Evolutionary conservation across 441 rosid genomes (phyloP).

Genomic region (Croton laevigatus): DNA sequence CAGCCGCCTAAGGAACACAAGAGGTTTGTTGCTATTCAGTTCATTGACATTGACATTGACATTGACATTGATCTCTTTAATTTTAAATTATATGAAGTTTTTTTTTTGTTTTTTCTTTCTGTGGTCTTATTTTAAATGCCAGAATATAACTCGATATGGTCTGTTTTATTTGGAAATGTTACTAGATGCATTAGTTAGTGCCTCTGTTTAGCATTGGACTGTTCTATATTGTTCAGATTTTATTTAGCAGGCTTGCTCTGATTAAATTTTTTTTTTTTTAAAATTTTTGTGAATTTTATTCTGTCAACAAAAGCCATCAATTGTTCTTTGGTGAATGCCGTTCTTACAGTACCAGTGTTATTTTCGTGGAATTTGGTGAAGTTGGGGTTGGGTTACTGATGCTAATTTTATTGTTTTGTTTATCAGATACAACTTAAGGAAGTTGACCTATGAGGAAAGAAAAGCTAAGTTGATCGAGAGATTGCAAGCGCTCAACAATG

Average conservation of each 20-base stretch:
- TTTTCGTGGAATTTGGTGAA: background rate
- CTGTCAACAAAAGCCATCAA: background rate
- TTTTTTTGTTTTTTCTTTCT: background rate
- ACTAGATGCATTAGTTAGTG: background rate
- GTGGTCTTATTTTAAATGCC: background rate
- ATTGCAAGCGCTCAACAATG: slow-evolving; percentile 54
- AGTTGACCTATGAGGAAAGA: slow-evolving; percentile 76
- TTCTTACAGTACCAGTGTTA: background rate
- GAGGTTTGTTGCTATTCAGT: slow-evolving; percentile 43
- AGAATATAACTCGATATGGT: background rate
- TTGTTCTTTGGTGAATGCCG: background rate
- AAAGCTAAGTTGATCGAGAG: slow-evolving; percentile 70
- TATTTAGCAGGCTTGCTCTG: background rate
- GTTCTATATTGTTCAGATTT: background rate
- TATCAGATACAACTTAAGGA: slow-evolving; percentile 63
- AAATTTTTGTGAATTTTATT: background rate
- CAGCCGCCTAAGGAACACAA: slow-evolving; percentile 63
- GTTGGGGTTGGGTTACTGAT: background rate
- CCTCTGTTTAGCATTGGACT: background rate
- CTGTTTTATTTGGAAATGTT: background rate
- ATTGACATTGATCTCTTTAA: no score
- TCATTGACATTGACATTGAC: no score
- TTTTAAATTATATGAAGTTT: background rate
- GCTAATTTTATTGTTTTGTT: background rate
- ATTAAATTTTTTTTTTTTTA: no score